These are phyloP conservation scores for Gaillardinia entomophila DNA, from an alignment of 805 yeast species.

Conservation along the genomic window DNA sequence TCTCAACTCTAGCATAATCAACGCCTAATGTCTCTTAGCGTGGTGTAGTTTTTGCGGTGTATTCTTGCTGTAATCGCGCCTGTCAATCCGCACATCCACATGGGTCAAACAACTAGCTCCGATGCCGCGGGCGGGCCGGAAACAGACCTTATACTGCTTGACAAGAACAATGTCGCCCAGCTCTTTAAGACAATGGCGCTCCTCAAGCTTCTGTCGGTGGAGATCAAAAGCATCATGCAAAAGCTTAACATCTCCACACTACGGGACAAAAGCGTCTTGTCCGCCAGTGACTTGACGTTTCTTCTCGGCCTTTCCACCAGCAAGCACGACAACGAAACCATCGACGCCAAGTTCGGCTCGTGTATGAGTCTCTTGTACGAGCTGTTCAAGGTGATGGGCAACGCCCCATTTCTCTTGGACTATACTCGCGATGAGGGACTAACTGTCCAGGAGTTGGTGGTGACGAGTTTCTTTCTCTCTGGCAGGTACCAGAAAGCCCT, in stretches of 20 bases:
- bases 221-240: constrained; percentile 3
- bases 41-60: too few relatives aligned
- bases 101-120: constrained; percentile 14
- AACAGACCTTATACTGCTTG: too few relatives aligned
- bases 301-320: not conserved
- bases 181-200: constrained; percentile 4
- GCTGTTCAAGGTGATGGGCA: constrained; percentile 38
- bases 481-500: constrained; percentile 36
- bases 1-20: too few relatives aligned
- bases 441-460: constrained; percentile 25
- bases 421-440: constrained; percentile 26
- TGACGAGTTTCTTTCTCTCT: constrained; percentile 29
- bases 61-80: too few relatives aligned
- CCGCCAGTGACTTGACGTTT: not conserved
- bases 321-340: not conserved
- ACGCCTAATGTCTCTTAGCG: too few relatives aligned
- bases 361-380: constrained; percentile 25
- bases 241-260: constrained; percentile 1
- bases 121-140: too few relatives aligned
- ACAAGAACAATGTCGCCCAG: too few relatives aligned
- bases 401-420: constrained; percentile 44
- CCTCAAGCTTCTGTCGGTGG: constrained; percentile 3
- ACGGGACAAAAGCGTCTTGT: not conserved
- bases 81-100: too few relatives aligned
- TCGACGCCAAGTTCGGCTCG: not conserved